Base-by-base conservation (phyloP, 2,329 filamentous ascomycete species). In the Fusarium irregulare region DNA sequence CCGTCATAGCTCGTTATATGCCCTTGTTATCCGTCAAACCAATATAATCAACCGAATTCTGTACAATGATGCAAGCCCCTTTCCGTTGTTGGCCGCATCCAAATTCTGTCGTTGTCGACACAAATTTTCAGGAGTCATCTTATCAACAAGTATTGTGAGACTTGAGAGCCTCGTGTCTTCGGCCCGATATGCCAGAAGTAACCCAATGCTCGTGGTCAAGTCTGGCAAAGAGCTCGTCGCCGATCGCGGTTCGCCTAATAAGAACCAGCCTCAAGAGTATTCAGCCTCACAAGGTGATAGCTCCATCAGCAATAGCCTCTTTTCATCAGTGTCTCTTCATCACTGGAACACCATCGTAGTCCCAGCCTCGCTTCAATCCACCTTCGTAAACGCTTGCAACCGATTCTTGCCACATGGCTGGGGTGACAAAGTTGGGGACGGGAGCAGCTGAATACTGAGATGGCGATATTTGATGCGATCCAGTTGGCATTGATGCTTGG, bases 321-420 rank as follows among this genome's bases (percentile, higher is more conserved):
- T 46, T 57, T 37, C 18, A 51, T 68, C 62, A 74, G 28, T 71
- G 77, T 56, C 75, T 76, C 55, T 79, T 79, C 71, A 78, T 78
- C 60, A 76, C 70, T 28, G 78, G 70, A 50, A 73, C 72, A 25
- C 73, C 72, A 57, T 87, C 85, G 71, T 85, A 88, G 69, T 89
- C 88, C 88, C 88, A 91, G 47, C 82, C 77, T 50, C 89, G 82
- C 78, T 91, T 91, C 49, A 91, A 77, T 6, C 88, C 88, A 45
- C 88, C 87, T 73, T 91, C 88, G 77, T 91, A 91, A 7, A 91
- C 89, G 70, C 87, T 90, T 14, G 89, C 89, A 57, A 92, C 90
- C 14, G 88, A 90, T 75, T 92, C 88, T 76, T 91, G 89, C 90
- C 90, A 92, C 90, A 92, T 92, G 63, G 88, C 89, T 6, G 90